Conservation (phyloP, 108 stramenopile species). For the Nannochloropsis gaditana region DNA sequence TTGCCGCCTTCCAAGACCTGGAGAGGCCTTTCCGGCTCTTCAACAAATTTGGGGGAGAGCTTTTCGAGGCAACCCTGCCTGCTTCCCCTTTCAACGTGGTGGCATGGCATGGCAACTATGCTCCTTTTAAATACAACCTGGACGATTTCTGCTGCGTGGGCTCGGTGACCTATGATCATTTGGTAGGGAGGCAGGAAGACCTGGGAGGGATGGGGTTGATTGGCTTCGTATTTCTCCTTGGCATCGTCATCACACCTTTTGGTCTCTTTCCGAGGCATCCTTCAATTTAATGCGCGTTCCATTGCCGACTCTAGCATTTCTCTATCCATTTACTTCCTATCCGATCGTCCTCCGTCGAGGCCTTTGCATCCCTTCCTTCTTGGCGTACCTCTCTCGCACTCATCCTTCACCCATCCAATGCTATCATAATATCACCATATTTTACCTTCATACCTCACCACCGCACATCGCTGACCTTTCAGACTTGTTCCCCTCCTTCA, state of each 20-base stretch:
- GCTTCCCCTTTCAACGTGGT: slow-evolving; percentile 86
- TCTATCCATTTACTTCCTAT: not conserved
- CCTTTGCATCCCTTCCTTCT: too few relatives aligned
- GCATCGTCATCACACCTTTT: not conserved
- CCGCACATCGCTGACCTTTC: not conserved
- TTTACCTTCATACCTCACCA: too few relatives aligned
- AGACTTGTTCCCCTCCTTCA: slow-evolving; percentile 22
- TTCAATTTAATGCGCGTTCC: not conserved
- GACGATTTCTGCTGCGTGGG: slow-evolving; percentile 72
- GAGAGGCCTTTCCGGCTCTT: slow-evolving; percentile 50
- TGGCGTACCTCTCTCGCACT: too few relatives aligned
- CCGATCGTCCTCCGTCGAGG: not conserved
- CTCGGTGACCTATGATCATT: slow-evolving; percentile 80
- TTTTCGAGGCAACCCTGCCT: slow-evolving; percentile 54
- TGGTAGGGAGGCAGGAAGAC: not conserved
- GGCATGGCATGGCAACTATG: slow-evolving; percentile 88
- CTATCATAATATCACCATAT: too few relatives aligned
- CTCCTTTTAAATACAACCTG: slow-evolving; percentile 83
- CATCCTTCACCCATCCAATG: too few relatives aligned
- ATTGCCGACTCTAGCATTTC: not conserved
- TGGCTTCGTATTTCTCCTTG: not conserved
- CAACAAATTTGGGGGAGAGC: slow-evolving; percentile 65
- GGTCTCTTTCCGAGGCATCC: not conserved
- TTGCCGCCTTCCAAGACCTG: slow-evolving; percentile 61
- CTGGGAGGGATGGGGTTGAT: not conserved